A percentile compares a stretch with the other conserved stretches of the same genome.
These are phyloP conservation scores for Dimargaris xerosporica DNA, from an alignment of 192 early-diverging fungal species.

Conservation along the genomic window DNA sequence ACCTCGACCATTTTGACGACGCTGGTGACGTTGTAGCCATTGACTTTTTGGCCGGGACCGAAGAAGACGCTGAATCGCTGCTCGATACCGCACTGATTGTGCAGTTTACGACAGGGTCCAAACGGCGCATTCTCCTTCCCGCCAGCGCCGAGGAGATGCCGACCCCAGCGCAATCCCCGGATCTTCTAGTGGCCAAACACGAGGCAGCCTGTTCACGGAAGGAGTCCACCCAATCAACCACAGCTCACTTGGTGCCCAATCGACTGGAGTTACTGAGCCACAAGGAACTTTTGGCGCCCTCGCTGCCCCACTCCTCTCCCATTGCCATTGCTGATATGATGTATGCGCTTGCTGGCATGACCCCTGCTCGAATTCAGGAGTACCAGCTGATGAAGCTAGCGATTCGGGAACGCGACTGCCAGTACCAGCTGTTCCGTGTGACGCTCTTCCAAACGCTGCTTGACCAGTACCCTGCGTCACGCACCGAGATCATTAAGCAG, in stretches of 20 bases:
- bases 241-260: too few relatives aligned
- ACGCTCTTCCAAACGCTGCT: conserved; percentile 36
- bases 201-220: too few relatives aligned
- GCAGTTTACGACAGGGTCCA: not conserved
- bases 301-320: not conserved
- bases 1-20: conserved; percentile 34
- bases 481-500: conserved; percentile 37
- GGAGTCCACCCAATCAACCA: too few relatives aligned
- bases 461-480: conserved; percentile 37
- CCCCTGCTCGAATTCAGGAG: not conserved
- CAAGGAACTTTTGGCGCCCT: not conserved
- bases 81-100: not conserved
- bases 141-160: not conserved
- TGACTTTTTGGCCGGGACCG: conserved; percentile 32
- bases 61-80: not conserved
- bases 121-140: not conserved
- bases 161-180: too few relatives aligned
- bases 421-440: conserved; percentile 42
- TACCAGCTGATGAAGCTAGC: conserved; percentile 19
- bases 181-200: too few relatives aligned
- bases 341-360: not conserved
- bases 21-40: conserved; percentile 39
- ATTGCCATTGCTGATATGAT: not conserved
- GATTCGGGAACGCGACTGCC: conserved; percentile 36
- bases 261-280: not conserved